Evolutionary conservation across 352 stramenopile genomes (phyloP).

Genomic region (Plasmopara muralis): DNA sequence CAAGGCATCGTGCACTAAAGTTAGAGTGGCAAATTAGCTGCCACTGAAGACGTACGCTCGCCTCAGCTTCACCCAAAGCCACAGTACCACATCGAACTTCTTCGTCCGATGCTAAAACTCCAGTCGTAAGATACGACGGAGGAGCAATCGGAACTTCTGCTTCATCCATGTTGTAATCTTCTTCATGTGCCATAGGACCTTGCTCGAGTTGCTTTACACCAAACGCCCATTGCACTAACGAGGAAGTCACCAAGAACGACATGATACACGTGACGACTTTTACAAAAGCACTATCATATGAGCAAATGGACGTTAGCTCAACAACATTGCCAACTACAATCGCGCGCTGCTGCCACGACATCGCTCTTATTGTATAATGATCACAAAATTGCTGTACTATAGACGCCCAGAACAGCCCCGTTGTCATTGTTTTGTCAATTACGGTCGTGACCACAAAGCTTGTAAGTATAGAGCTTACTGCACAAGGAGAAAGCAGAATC

Average conservation of each 20-base stretch:
- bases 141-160: constrained; percentile 7
- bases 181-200: constrained; percentile 7
- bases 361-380: background rate
- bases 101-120: constrained; percentile 11
- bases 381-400: constrained; percentile 5
- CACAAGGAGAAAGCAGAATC: constrained; percentile 21
- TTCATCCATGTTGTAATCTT: constrained; percentile 29
- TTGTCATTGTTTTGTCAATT: background rate
- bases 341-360: constrained; percentile 30
- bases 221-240: constrained; percentile 35
- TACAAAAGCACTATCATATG: constrained; percentile 25
- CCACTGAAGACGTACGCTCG: constrained; percentile 33
- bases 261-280: constrained; percentile 15
- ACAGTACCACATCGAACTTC: constrained; percentile 8
- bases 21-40: constrained; percentile 33
- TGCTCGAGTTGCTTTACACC: constrained; percentile 21
- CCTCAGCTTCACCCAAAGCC: constrained; percentile 11
- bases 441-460: constrained; percentile 12
- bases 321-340: constrained; percentile 31
- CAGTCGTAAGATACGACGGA: constrained; percentile 9
- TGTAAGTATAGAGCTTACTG: constrained; percentile 19
- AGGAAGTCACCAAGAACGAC: constrained; percentile 21
- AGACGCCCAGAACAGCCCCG: constrained; percentile 12
- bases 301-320: constrained; percentile 24
- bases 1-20: constrained; percentile 35